phyloP scores from a whole-genome alignment of 371 early-diverging fungal genomes.

The Mucor racemosus region DNA sequence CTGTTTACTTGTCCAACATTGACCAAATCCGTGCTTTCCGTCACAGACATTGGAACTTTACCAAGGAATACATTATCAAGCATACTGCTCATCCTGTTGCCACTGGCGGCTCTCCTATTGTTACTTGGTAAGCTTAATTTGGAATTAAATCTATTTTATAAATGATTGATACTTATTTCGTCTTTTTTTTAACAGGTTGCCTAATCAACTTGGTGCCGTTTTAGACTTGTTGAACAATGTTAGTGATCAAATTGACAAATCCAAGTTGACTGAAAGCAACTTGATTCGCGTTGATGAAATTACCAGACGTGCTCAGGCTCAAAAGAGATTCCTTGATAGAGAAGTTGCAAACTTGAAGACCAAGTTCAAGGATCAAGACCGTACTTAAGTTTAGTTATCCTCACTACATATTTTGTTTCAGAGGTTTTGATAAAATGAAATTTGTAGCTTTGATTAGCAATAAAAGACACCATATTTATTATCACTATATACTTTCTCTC shows the following conservation, averaged over 20 bases:
- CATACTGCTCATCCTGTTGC: constrained; percentile 75
- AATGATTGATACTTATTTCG: too few relatives aligned
- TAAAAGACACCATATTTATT: too few relatives aligned
- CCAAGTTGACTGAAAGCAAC: constrained; percentile 56
- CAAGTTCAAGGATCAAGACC: constrained; percentile 35
- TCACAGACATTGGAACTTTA: constrained; percentile 87
- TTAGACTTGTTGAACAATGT: constrained; percentile 64
- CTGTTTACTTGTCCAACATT: constrained; percentile 75
- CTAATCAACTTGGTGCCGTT: constrained; percentile 74
- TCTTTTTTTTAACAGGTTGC: constrained; percentile 39
- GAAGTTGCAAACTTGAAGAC: constrained; percentile 62
- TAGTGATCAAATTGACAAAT: constrained; percentile 41
- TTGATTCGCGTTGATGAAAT: constrained; percentile 59
- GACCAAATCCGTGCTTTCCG: constrained; percentile 88
- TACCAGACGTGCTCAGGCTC: constrained; percentile 61
- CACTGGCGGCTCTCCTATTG: constrained; percentile 69
- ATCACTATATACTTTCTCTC: too few relatives aligned
- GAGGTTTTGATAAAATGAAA: too few relatives aligned
- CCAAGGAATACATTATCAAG: constrained; percentile 87
- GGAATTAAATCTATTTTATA: too few relatives aligned
- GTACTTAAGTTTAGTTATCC: constrained; percentile 8
- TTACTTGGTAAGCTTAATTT: constrained; percentile 32
- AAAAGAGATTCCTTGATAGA: constrained; percentile 61
- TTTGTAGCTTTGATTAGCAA: too few relatives aligned
- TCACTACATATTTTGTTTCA: too few relatives aligned